Evolutionary conservation across 2,329 filamentous ascomycete species (phyloP), one percentile per base, ranked within the genome.

Genomic region (Ramularia collo-cygni): DNA sequence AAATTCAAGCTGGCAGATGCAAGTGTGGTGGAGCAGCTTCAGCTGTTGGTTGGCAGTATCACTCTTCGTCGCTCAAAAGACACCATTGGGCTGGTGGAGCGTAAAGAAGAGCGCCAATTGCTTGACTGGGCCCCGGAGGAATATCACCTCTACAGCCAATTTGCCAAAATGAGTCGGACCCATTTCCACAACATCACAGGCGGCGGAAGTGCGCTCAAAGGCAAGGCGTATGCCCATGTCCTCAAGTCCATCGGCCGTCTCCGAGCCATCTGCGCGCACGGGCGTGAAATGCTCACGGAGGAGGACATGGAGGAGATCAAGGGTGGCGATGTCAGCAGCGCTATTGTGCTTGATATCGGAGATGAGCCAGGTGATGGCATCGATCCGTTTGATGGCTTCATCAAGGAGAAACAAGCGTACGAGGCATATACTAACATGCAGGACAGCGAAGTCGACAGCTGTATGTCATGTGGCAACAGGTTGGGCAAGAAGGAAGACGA

Each of bases 31-130:
- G 79, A 83, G 3, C 92, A 89, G 58, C 71, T 98, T 21, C 84
- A 90, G 19, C 74, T 95, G 8, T 75, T 98, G 1, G 89, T 98
- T 7, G 86, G 95, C 58, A 92, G 85, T n/a, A 84, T 98, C 50
- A 96, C 92, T 0, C 71, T 98, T 8, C 83, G 92, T 17, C 85
- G 92, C 15, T 72, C 92, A 24, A 96, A 96, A 63, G 87, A 96
- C 62, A 88, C 83, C 63, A 89, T 96, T 44, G 74, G 93, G 53
- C 70, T 98, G 2, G 85, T 87, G 1, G 71, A 74, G 15, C 79
- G 87, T 13, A 72, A 75, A 8, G 90, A 95, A 56, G 68, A 81
- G 8, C 74, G 89, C 8, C 70, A 90, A 4, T 76, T 70, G 45
- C 76, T 98, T 4, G 70, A 83, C 2, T 95, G 96, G 58, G 81